Evolutionary conservation across 306 rosid species (phyloP).

Genomic region (Vicia faba): DNA sequence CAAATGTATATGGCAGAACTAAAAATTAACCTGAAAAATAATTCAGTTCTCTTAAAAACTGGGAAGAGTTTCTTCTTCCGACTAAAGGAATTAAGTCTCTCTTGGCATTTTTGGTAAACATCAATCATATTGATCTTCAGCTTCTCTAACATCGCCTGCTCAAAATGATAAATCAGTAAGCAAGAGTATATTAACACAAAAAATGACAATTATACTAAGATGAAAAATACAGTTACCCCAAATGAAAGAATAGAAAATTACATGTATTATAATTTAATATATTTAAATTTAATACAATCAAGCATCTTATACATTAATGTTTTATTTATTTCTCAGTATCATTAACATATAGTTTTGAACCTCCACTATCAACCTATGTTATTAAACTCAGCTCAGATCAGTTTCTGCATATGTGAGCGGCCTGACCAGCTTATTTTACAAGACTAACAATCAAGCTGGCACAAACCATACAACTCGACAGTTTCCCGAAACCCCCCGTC

Average conservation of each 20-base stretch:
- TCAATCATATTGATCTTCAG: conserved; percentile 51
- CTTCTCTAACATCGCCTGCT: conserved; percentile 62
- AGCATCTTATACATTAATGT: not conserved
- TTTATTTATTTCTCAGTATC: not conserved
- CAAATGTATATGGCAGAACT: conserved; percentile 18
- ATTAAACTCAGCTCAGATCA: conserved; percentile 1
- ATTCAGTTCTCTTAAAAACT: conserved; percentile 46
- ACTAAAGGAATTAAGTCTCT: conserved; percentile 51
- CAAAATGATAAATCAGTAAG: conserved; percentile 37
- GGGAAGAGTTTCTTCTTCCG: conserved; percentile 58
- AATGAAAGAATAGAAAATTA: not conserved
- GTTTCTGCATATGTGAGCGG: not conserved
- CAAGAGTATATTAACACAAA: not conserved
- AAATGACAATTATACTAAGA: not conserved
- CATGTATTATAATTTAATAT: not conserved
- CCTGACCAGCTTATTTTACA: not conserved
- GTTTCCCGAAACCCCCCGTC: not conserved
- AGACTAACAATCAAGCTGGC: not conserved
- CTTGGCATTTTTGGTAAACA: conserved; percentile 62
- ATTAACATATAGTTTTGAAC: conserved; percentile 1
- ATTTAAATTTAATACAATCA: not conserved
- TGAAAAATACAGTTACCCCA: conserved; percentile 1
- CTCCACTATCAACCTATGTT: not conserved
- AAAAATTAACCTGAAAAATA: conserved; percentile 60
- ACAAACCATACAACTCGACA: not conserved